Percentiles rank a stretch among this genome's conserved stretches.
These are phyloP conservation scores for Elsinoe arachidis DNA, from an alignment of 2,329 filamentous ascomycete species.

Conservation along the genomic window DNA sequence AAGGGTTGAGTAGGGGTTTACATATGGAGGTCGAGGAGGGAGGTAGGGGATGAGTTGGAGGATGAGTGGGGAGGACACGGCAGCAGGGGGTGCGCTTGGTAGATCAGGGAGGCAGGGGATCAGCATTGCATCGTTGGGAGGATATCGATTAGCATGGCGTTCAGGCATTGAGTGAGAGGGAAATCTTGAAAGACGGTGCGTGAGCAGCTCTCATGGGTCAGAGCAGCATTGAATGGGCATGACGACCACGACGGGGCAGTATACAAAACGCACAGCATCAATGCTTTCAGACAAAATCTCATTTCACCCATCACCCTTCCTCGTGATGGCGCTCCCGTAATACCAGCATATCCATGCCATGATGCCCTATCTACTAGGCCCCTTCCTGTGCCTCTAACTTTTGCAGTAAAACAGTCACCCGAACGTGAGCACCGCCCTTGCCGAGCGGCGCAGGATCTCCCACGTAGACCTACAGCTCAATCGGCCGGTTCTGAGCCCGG, in stretches of 20 bases:
- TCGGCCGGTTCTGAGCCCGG: constrained; percentile 16
- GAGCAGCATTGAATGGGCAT: too few relatives aligned
- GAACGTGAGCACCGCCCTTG: not conserved
- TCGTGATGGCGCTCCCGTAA: constrained; percentile 4
- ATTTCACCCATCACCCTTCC: constrained; percentile 12
- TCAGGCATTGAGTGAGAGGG: too few relatives aligned
- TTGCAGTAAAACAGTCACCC: constrained; percentile 2
- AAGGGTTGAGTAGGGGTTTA: constrained; percentile 20
- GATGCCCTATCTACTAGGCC: constrained; percentile 2
- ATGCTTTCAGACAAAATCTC: not conserved
- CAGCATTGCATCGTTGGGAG: too few relatives aligned
- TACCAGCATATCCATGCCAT: constrained; percentile 6
- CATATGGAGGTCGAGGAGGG: not conserved
- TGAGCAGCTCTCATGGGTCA: too few relatives aligned
- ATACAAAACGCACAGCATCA: not conserved
- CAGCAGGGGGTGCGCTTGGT: not conserved
- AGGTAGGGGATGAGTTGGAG: not conserved
- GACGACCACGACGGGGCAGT: too few relatives aligned
- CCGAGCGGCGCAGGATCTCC: not conserved
- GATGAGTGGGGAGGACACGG: not conserved
- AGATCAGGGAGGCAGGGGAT: too few relatives aligned
- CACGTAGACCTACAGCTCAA: constrained; percentile 14
- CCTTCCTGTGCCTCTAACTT: constrained; percentile 1
- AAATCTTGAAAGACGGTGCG: too few relatives aligned
- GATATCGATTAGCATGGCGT: too few relatives aligned